phyloP scores from a whole-genome alignment of 495 filamentous ascomycete species.

The Acidomyces sp. region DNA sequence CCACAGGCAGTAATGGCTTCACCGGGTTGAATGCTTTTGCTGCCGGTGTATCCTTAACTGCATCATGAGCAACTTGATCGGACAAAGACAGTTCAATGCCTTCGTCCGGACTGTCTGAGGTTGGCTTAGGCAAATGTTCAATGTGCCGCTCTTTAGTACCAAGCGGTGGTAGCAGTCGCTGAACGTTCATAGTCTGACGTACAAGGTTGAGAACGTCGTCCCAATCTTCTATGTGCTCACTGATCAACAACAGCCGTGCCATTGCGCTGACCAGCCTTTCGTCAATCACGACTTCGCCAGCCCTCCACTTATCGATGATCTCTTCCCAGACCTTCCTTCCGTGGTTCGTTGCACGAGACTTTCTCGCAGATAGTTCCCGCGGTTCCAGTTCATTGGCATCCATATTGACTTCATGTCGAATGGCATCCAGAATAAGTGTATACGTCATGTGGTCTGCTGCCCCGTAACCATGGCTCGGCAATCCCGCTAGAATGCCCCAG shows the following conservation, averaged over 20 bases:
- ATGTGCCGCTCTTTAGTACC: conserved; percentile 15
- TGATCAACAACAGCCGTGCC: conserved; percentile 54
- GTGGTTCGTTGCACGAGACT: conserved; percentile 42
- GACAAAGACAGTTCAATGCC: conserved; percentile 1
- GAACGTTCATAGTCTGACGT: conserved; percentile 64
- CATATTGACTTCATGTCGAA: conserved; percentile 33
- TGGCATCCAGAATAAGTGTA: conserved; percentile 64
- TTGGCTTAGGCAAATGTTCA: conserved; percentile 15
- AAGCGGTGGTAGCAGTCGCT: conserved; percentile 33
- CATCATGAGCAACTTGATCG: conserved; percentile 13
- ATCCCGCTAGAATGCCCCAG: conserved; percentile 52
- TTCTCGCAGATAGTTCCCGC: conserved; percentile 17
- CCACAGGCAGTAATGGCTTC: conserved; percentile 12
- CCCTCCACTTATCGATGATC: conserved; percentile 55
- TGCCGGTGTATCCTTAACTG: conserved; percentile 3
- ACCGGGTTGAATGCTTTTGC: conserved; percentile 15
- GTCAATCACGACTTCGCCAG: conserved; percentile 55
- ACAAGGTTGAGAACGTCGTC: conserved; percentile 59
- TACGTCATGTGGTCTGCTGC: conserved; percentile 61
- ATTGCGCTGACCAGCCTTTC: conserved; percentile 62
- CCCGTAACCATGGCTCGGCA: conserved; percentile 46
- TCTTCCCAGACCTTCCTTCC: conserved; percentile 69
- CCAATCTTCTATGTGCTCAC: conserved; percentile 43
- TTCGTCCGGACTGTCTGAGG: neutral
- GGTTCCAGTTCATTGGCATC: conserved; percentile 22